Evolutionary conservation across 108 stramenopile species (phyloP), one percentile per base, ranked within the genome.

Genomic region (Skeletonema potamos): DNA sequence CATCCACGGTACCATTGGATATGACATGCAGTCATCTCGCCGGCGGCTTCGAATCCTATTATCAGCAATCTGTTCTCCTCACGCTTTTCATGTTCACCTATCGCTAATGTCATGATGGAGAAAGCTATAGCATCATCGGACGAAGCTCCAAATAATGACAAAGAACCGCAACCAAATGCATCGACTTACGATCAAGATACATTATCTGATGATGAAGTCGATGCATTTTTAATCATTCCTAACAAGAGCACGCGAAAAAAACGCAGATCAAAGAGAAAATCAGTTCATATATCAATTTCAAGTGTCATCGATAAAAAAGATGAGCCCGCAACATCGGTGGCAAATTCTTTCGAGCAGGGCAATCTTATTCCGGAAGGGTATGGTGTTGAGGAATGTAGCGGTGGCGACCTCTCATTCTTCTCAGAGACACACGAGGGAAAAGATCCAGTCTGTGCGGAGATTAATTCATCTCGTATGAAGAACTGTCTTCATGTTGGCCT

Each of bases 381-480:
- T n/a, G 43, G 17, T 44, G 43, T 0, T 4, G 43, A 44, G 17
- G 0, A 24, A 24, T 51, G 43, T 51, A n/a, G n/a, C n/a, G 39
- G n/a, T 2, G 48, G 48, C 22, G 48, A 51, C 20, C 76, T 89
- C 22, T 28, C 33, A 39, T 90, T 90, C 37, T 90, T 81, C 67
- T 68, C 73, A 6, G 70, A 81, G 36, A 84, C 87, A 17, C 87
- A 90, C 66, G 89, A 90, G 64, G 87, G 84, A 22, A 86, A 91
- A 68, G 84, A 88, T 58, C 82, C 76, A 13, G 57, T 58, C 13
- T 75, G 44, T 44, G 28, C 54, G 0, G 46, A 54, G n/a, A 64
- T 66, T 18, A 10, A 39, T 17, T 44, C 66, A 18, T 34, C 57
- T 15, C 63, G 60, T 33, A 27, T 24, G 26, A 64, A 71, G 51